These are phyloP conservation scores for Kalanchoe fedtschenkoi DNA, from an alignment of 164 flowering plant genomes.

Conservation along the genomic window DNA sequence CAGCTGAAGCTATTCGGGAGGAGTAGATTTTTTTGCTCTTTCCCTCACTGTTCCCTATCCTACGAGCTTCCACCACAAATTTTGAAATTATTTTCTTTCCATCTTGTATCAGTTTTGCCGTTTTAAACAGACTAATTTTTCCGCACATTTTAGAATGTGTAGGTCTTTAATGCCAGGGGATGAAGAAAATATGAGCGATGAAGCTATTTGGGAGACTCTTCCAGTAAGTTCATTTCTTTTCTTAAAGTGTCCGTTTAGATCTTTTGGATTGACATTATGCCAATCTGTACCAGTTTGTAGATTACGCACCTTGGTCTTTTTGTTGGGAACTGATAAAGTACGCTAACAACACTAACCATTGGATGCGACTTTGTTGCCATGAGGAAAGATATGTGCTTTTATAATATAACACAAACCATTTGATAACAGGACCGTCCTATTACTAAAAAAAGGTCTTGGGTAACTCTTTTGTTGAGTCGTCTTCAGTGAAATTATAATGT, in stretches of 20 bases:
- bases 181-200: slow-evolving; percentile 34
- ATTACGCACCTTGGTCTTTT: no score
- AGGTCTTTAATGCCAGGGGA: slow-evolving; percentile 42
- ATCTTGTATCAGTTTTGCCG: background rate
- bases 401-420: background rate
- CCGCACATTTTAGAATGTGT: slow-evolving; percentile 28
- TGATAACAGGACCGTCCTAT: background rate
- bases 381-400: background rate
- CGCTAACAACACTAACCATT: background rate
- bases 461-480: background rate
- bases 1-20: no score
- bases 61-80: background rate
- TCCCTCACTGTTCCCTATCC: background rate
- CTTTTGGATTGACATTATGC: background rate
- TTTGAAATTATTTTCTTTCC: background rate
- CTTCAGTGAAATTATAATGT: no score
- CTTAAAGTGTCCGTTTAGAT: background rate
- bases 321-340: background rate
- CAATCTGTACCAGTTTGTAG: background rate
- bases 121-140: slow-evolving; percentile 3
- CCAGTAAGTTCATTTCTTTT: slow-evolving; percentile 25
- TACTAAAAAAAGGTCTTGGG: background rate
- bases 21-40: background rate
- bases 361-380: background rate
- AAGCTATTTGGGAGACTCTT: slow-evolving; percentile 41